Conservation (phyloP, 441 rosid species). For the Erysimum cheiri region DNA sequence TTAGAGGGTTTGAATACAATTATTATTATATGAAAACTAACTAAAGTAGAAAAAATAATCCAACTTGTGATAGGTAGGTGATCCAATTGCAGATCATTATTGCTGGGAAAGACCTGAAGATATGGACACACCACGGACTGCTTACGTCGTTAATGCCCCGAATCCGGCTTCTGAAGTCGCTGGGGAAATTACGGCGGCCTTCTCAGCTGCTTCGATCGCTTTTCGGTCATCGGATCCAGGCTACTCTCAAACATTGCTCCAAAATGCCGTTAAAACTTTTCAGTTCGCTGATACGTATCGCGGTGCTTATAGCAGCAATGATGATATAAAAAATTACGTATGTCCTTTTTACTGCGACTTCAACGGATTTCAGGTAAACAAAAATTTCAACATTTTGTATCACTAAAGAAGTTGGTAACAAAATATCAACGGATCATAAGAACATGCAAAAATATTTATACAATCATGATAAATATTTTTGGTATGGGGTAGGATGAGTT, state of each 20-base stretch:
- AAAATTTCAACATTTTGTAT: not conserved
- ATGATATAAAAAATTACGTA: conserved; percentile 61
- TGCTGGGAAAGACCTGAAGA: conserved; percentile 99
- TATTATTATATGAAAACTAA: conserved; percentile 1
- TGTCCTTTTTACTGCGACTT: conserved; percentile 97
- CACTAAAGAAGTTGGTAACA: not conserved
- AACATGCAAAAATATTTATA: not conserved
- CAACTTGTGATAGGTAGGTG: conserved; percentile 73
- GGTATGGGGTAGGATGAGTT: conserved; percentile 70
- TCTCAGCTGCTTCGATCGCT: conserved; percentile 86
- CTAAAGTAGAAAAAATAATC: conserved; percentile 12
- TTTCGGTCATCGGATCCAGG: conserved; percentile 79
- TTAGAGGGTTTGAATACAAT: not conserved
- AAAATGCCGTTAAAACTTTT: conserved; percentile 64
- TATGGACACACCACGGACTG: conserved; percentile 87
- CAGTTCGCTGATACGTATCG: conserved; percentile 79
- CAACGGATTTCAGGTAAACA: conserved; percentile 68
- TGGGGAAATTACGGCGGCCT: conserved; percentile 87
- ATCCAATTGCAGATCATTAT: conserved; percentile 75
- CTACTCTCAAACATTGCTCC: conserved; percentile 72
- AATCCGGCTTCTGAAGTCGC: conserved; percentile 92
- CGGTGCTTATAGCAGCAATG: conserved; percentile 92
- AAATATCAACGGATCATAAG: not conserved
- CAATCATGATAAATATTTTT: not conserved
- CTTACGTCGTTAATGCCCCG: conserved; percentile 83